Percentiles rank a stretch among this genome's conserved stretches.
These are phyloP conservation scores for Calophaca sinica DNA, from an alignment of 306 rosid species.

Conservation along the genomic window DNA sequence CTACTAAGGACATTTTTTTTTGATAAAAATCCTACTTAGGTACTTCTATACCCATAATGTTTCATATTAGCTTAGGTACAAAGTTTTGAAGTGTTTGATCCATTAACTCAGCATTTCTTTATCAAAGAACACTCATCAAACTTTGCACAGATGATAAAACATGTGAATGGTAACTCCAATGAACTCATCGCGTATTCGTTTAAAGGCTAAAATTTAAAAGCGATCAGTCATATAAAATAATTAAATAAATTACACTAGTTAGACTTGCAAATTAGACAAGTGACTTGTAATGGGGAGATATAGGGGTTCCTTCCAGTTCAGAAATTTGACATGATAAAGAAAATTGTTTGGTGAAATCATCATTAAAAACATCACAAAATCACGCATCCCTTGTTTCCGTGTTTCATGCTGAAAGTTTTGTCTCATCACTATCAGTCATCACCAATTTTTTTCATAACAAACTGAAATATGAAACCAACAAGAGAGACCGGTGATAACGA, in stretches of 20 bases:
- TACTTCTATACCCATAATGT: neutral
- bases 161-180: neutral
- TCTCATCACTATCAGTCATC: neutral
- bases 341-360: neutral
- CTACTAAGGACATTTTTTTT: neutral
- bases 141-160: neutral
- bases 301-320: neutral
- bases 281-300: neutral
- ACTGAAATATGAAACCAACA: neutral
- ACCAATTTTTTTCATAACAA: neutral
- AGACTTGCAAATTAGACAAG: no score
- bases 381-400: neutral
- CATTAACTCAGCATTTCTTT: no score
- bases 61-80: neutral
- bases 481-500: neutral
- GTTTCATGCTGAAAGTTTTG: neutral
- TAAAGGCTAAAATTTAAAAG: neutral
- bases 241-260: neutral
- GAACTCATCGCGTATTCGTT: neutral
- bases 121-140: no score
- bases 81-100: neutral
- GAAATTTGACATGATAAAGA: neutral
- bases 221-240: neutral
- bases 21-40: neutral
- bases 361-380: constrained; percentile 9